Evolutionary conservation across 2,329 filamentous ascomycete genomes (phyloP).

Genomic region (Pestalotiopsis sp.): DNA sequence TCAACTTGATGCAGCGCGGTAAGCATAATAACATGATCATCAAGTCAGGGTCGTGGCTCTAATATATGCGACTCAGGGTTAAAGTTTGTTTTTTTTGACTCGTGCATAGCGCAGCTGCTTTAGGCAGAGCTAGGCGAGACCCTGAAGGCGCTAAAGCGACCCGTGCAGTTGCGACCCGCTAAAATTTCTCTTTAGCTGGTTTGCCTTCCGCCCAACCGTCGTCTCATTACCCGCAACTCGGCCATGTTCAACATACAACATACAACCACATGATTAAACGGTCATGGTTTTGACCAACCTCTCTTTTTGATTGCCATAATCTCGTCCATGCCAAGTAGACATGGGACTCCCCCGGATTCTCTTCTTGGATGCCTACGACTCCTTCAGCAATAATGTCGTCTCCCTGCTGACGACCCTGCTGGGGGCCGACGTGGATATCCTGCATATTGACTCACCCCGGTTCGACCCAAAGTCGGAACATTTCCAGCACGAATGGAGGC

Average conservation of each 20-base stretch:
- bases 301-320: background rate
- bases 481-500: constrained; percentile 48
- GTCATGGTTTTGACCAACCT: background rate
- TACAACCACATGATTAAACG: background rate
- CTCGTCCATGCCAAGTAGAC: background rate
- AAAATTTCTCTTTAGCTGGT: constrained; percentile 7
- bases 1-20: too few species aligned
- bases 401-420: constrained; percentile 74
- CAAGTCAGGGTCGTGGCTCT: background rate
- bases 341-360: constrained; percentile 60
- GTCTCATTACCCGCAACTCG: background rate
- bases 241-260: background rate
- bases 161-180: background rate
- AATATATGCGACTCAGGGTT: background rate
- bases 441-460: constrained; percentile 70
- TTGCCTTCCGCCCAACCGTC: background rate
- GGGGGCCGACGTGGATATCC: constrained; percentile 66
- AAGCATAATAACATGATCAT: too few species aligned
- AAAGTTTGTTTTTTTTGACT: background rate
- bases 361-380: constrained; percentile 95
- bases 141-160: background rate
- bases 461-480: constrained; percentile 42
- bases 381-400: constrained; percentile 94
- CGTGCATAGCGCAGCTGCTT: background rate
- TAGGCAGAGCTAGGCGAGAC: background rate